Evolutionary conservation across 2,329 filamentous ascomycete genomes (phyloP).

Genomic region (Epichloe sibirici): DNA sequence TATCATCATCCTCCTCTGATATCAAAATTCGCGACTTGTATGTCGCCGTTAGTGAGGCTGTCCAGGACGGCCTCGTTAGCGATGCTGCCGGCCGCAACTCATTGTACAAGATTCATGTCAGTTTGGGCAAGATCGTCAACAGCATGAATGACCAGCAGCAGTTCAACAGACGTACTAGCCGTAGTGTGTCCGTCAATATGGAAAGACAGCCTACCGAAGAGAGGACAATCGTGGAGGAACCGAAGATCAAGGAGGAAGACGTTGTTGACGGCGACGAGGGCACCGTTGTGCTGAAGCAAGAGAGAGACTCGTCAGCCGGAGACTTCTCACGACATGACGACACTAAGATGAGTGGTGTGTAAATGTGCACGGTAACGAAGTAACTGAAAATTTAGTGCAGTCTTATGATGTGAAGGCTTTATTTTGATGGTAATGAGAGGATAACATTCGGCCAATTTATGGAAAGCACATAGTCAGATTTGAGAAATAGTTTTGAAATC

Average conservation of each 20-base stretch:
- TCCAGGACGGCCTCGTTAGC: conserved; percentile 47
- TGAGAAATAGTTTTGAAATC: neutral
- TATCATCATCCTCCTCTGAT: conserved; percentile 54
- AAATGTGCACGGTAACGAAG: neutral
- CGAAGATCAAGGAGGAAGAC: conserved; percentile 36
- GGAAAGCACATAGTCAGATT: neutral
- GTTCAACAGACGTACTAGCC: conserved; percentile 27
- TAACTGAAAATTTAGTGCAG: neutral
- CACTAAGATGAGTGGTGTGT: conserved; percentile 14
- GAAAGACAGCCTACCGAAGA: conserved; percentile 24
- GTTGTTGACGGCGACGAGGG: conserved; percentile 24
- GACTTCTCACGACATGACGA: conserved; percentile 30
- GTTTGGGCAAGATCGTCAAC: conserved; percentile 56
- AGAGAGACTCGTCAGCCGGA: conserved; percentile 25
- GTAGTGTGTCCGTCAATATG: conserved; percentile 28
- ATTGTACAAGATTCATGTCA: conserved; percentile 56
- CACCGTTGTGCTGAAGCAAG: conserved; percentile 20
- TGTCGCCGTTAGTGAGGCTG: conserved; percentile 45
- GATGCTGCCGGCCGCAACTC: conserved; percentile 52
- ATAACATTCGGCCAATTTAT: neutral
- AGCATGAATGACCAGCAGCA: conserved; percentile 34
- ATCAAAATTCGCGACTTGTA: conserved; percentile 46
- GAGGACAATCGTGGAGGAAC: conserved; percentile 28
- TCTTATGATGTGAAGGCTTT: neutral
- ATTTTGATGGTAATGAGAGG: neutral